Conservation (phyloP, 768 basidiomycete species). For the Russula dissimulans region DNA sequence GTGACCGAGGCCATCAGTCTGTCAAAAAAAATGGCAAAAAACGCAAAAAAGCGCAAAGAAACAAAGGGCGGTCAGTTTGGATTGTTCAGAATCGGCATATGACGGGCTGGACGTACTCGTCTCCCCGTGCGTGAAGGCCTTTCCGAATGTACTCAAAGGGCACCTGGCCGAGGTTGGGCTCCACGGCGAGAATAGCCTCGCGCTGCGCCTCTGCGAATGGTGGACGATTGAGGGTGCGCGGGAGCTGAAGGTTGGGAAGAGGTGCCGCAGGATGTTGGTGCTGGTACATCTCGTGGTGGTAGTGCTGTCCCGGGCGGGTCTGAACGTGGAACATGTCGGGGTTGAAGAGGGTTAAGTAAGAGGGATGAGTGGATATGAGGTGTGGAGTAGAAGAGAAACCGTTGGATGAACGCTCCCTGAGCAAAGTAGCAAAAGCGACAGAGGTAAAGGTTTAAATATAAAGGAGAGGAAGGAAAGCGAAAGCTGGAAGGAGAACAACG, state of each 20-base stretch:
- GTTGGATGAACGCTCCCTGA: constrained; percentile 14
- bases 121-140: constrained; percentile 37
- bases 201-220: constrained; percentile 46
- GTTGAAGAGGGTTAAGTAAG: not conserved
- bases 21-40: not conserved
- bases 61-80: not conserved
- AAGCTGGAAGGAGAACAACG: constrained; percentile 19
- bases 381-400: not conserved
- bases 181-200: constrained; percentile 45
- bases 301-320: constrained; percentile 12
- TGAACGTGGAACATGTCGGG: constrained; percentile 18
- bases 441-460: constrained; percentile 16
- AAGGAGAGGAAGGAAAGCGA: constrained; percentile 7
- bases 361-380: not conserved
- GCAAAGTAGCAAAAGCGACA: constrained; percentile 13
- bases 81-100: not conserved
- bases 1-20: constrained; percentile 18
- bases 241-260: constrained; percentile 48
- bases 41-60: not conserved
- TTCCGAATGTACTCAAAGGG: constrained; percentile 60
- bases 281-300: constrained; percentile 18
- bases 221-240: constrained; percentile 61
- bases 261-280: constrained; percentile 19
- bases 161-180: constrained; percentile 39
- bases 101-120: constrained; percentile 29